Base-by-base conservation (phyloP, 1,284 basidiomycete genomes). In the Flammula alnicola region DNA sequence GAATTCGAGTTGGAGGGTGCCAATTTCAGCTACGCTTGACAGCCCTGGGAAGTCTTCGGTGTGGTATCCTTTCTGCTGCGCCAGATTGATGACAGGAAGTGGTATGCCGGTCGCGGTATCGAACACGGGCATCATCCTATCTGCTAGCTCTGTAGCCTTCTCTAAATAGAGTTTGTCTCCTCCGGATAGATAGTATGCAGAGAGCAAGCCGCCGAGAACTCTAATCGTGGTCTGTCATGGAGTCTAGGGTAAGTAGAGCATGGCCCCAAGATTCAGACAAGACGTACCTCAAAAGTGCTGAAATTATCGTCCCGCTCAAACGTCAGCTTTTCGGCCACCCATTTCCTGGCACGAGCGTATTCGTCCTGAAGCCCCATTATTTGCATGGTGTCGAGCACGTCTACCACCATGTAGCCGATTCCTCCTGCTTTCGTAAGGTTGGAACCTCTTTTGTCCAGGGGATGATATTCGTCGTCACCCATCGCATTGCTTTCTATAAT, bases 401-500 rank as follows among this genome's bases (percentile, higher is more conserved):
- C 93, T 32, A 86, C 78, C 27, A 95, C 83, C 23, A 85, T 91
- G 66, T 93, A 95, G 9, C 93, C 94, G 46, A 96, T 87, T 3
- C 91, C 90, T 11, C 88, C 88, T 0, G 82, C 82, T 4, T 68
- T 54, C 0, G 88, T 86, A 14, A 95, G 77, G 65, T 95, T 93
- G 2, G 80, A 78, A 1, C 93, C 94, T n/a, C 69, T 70, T 49
- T 77, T 77, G 40, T 80, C 81, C 17, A 96, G 78, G 0, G 94
- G 93, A 62, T 95, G 91, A 59, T 92, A 94, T 66, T 95, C 91
- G 68, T 96, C 94, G 48, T 76, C 78, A 1, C 94, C 93, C 83
- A 91, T 93, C 0, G 93, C 93, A 67, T 95, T 84, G 44, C 82
- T 76, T 71, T 93, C 92, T 92, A 73, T 41, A 22, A 25, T 44